Evolutionary conservation across 2,329 filamentous ascomycete species (phyloP), one percentile per base, ranked within the genome.

Genomic region (Myriosclerotinia curreyana): DNA sequence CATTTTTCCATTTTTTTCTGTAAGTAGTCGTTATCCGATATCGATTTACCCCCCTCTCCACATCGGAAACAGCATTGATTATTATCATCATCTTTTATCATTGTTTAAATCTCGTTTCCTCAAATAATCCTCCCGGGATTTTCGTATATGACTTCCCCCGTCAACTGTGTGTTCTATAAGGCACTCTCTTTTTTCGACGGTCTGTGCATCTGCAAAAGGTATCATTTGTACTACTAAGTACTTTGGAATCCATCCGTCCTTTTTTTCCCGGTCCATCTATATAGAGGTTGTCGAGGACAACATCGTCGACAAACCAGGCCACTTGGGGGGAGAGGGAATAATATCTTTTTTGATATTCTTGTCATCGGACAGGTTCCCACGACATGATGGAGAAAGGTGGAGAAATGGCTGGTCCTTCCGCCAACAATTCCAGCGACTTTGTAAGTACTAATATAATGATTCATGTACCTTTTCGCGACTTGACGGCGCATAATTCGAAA

Each of bases 351-450:
- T 36, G 31, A 59, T 48, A 59, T 48, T 48, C 17, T 28, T 48
- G 60, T 48, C 40, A 48, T 46, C 34, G 55, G 60, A 56, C 40
- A n/a, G 51, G 51, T 38, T 28, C 42, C 42, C 31, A n/a, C 31
- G n/a, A 28, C 28, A 55, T 44, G 17, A 75, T 75, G 74, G 73
- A 75, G 25, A 75, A 75, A 66, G 66, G 68, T 60, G 69, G 67
- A 53, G 72, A 75, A 64, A 69, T 71, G 68, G 70, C 67, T 22
- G 71, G 69, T 52, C 66, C 70, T 52, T 69, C 74, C 58, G 81
- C 85, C 74, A 95, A 90, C 78, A 96, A 91, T 80, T 96, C 92
- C 68, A 96, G 92, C 83, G 92, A 96, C 81, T 96, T 96, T 84
- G 92, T 96, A 81, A 82, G 90, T 89, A 65, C 66, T 48, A 55